Conservation (phyloP, 129 eudicot species). For the Dittrichia graveolens region DNA sequence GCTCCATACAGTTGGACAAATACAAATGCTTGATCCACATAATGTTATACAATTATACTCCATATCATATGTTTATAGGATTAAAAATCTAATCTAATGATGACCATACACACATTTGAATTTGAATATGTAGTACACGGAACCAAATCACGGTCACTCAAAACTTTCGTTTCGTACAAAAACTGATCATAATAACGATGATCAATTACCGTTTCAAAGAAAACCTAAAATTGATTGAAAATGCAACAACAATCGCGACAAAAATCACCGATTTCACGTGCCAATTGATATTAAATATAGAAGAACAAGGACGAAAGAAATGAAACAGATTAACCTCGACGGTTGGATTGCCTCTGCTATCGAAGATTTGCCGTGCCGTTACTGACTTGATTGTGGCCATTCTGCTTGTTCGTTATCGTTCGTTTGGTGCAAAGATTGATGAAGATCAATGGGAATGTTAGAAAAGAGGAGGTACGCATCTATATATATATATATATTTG, state of each 20-base stretch:
- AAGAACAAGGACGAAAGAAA: slow-evolving; percentile 10
- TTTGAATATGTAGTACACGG: not conserved
- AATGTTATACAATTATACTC: not conserved
- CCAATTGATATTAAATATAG: not conserved
- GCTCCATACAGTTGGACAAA: no score
- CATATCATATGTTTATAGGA: not conserved
- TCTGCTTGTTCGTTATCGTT: slow-evolving; percentile 11
- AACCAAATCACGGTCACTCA: slow-evolving; percentile 20
- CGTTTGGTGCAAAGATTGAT: slow-evolving; percentile 19
- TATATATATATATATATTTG: slow-evolving; percentile 23
- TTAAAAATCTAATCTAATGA: not conserved
- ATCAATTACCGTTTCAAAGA: slow-evolving; percentile 1
- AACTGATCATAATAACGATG: slow-evolving; percentile 2
- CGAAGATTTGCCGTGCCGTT: slow-evolving; percentile 94
- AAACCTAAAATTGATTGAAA: not conserved
- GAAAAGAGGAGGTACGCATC: not conserved
- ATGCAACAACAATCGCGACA: not conserved
- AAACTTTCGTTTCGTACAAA: slow-evolving; percentile 11
- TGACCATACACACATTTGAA: not conserved
- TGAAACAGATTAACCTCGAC: slow-evolving; percentile 78
- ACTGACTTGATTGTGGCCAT: slow-evolving; percentile 79
- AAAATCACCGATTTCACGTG: not conserved
- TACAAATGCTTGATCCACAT: no score
- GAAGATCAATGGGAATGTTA: slow-evolving; percentile 10
- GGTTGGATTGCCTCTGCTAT: slow-evolving; percentile 98